Conservation (phyloP, 2,329 filamentous ascomycete species). For the Ambrosiella xylebori region DNA sequence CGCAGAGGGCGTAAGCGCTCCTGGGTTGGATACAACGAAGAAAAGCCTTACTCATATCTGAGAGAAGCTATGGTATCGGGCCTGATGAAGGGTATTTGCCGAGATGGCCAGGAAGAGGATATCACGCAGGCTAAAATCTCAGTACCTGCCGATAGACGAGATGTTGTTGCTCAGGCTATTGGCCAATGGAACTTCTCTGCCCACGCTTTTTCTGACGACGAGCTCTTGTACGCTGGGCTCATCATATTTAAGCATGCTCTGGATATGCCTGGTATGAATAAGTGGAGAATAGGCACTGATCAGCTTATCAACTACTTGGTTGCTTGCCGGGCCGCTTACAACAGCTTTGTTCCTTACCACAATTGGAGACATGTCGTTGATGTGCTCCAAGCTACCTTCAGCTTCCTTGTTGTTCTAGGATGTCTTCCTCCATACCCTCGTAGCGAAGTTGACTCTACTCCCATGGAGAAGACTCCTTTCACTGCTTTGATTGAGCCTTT, state of each 20-base stretch:
- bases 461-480: constrained; percentile 41
- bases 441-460: constrained; percentile 16
- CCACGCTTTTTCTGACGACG: constrained; percentile 77
- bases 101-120: constrained; percentile 43
- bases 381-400: constrained; percentile 83
- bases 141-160: constrained; percentile 47
- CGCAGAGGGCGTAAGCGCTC: constrained; percentile 68
- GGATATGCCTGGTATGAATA: constrained; percentile 59
- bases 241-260: constrained; percentile 84
- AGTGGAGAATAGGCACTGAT: constrained; percentile 63
- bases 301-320: constrained; percentile 73
- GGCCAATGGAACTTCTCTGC: constrained; percentile 78
- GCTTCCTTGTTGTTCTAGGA: constrained; percentile 69
- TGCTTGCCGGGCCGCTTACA: constrained; percentile 85
- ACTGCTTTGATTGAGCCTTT: constrained; percentile 66
- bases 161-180: constrained; percentile 49
- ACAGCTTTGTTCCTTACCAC: constrained; percentile 89
- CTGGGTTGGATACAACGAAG: constrained; percentile 75
- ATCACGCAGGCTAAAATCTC: constrained; percentile 47
- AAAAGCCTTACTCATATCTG: constrained; percentile 75
- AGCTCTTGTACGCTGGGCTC: constrained; percentile 70
- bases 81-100: constrained; percentile 79
- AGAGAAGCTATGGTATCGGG: constrained; percentile 86
- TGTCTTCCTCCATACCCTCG: constrained; percentile 50
- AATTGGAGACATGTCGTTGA: constrained; percentile 97